These are phyloP conservation scores for Bipolaris gigantea DNA, from an alignment of 2,329 filamentous ascomycete genomes.

Conservation along the genomic window DNA sequence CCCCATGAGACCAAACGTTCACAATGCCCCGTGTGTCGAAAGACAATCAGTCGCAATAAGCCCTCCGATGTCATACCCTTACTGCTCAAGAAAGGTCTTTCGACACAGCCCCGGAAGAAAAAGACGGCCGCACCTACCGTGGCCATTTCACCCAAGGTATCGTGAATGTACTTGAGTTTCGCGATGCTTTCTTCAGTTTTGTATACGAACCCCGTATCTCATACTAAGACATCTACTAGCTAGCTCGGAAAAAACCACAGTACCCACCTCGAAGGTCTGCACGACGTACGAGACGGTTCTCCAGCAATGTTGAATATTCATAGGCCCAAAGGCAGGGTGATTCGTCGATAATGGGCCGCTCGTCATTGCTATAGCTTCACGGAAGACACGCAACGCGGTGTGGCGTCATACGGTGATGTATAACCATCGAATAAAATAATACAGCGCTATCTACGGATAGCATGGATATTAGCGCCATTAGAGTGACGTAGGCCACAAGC, in stretches of 20 bases:
- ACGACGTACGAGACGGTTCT: not conserved
- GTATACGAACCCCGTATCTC: not conserved
- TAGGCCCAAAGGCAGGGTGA: not conserved
- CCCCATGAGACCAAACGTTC: slow-evolving; percentile 48
- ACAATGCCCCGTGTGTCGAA: slow-evolving; percentile 54
- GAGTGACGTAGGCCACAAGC: slow-evolving; percentile 15
- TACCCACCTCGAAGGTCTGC: not conserved
- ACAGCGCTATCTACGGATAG: slow-evolving; percentile 3
- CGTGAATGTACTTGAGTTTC: slow-evolving; percentile 21
- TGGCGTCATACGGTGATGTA: not conserved
- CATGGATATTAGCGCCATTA: slow-evolving; percentile 16
- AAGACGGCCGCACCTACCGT: slow-evolving; percentile 15
- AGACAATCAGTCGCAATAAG: slow-evolving; percentile 47
- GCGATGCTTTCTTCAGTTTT: slow-evolving; percentile 4
- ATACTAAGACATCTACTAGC: slow-evolving; percentile 7
- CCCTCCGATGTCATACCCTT: slow-evolving; percentile 48
- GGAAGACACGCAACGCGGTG: not conserved
- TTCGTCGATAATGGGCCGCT: too few relatives aligned
- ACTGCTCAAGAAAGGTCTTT: slow-evolving; percentile 45
- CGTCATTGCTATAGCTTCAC: not conserved
- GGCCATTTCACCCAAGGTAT: slow-evolving; percentile 21
- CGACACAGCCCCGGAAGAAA: slow-evolving; percentile 41
- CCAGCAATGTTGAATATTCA: not conserved
- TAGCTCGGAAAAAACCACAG: not conserved
- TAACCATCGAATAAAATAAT: not conserved